Evolutionary conservation across 2,329 filamentous ascomycete genomes (phyloP).

Genomic region (Cercospora berteroae): DNA sequence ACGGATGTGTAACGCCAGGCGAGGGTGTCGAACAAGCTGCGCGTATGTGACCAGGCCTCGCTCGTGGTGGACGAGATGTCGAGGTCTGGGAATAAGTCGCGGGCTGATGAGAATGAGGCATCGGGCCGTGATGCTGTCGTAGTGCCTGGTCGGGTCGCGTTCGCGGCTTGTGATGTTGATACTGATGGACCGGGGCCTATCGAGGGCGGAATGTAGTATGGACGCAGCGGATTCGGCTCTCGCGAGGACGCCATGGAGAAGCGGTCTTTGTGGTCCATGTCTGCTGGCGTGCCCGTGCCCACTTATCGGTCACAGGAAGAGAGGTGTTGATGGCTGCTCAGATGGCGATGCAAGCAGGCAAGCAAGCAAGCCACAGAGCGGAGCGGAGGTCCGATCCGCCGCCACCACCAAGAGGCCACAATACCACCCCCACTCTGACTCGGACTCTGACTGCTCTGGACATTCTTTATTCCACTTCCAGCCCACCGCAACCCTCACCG

Average conservation of each 20-base stretch:
- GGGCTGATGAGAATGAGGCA: constrained; percentile 61
- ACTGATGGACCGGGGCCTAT: constrained; percentile 41
- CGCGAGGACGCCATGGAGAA: constrained; percentile 46
- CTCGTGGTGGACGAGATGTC: constrained; percentile 53
- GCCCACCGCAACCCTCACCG: neutral
- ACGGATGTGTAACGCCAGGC: constrained; percentile 90
- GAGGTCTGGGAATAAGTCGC: constrained; percentile 83
- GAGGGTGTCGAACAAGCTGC: constrained; percentile 76
- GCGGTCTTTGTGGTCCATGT: constrained; percentile 25
- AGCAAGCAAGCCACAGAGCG: neutral
- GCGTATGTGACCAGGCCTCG: constrained; percentile 48
- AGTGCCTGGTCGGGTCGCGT: constrained; percentile 7
- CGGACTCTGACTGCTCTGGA: neutral
- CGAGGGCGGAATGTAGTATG: constrained; percentile 70
- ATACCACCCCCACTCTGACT: neutral
- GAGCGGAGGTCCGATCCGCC: neutral
- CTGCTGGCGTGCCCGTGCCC: neutral
- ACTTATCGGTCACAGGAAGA: neutral
- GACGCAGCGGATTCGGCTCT: constrained; percentile 63
- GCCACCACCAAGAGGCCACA: neutral
- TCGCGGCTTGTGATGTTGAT: constrained; percentile 16
- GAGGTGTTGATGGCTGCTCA: neutral
- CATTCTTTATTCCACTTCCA: neutral
- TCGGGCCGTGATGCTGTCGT: constrained; percentile 6
- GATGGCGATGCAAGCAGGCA: neutral